Percentiles rank a stretch among this genome's conserved stretches.
Conservation (phyloP, 352 stramenopile species). For the Phytophthora megakarya region DNA sequence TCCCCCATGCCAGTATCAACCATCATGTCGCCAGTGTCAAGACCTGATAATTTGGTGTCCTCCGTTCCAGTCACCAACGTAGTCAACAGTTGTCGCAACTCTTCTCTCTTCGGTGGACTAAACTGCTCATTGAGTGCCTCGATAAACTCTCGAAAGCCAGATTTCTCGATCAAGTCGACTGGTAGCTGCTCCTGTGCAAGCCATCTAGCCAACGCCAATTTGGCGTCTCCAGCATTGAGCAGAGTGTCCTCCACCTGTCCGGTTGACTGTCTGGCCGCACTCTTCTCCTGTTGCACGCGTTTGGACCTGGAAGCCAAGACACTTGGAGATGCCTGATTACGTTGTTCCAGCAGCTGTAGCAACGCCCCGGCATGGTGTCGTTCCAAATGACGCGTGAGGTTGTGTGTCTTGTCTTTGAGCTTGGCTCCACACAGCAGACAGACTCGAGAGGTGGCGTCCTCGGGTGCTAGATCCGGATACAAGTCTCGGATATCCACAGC, state of each 20-base stretch:
- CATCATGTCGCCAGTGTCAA: conserved; percentile 3
- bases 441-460: conserved; percentile 49
- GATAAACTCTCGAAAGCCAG: conserved; percentile 45
- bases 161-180: conserved; percentile 43
- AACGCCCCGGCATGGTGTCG: conserved; percentile 54
- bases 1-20: background rate
- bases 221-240: conserved; percentile 34
- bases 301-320: conserved; percentile 7
- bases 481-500: conserved; percentile 58
- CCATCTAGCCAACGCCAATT: conserved; percentile 45
- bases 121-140: conserved; percentile 46
- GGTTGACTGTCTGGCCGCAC: conserved; percentile 10
- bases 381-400: conserved; percentile 65
- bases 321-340: conserved; percentile 30
- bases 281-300: conserved; percentile 23
- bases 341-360: conserved; percentile 58
- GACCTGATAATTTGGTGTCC: conserved; percentile 13
- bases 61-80: conserved; percentile 17
- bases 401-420: conserved; percentile 73
- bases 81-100: conserved; percentile 36
- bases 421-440: conserved; percentile 51
- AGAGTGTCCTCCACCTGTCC: conserved; percentile 13
- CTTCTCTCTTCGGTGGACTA: conserved; percentile 26
- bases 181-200: conserved; percentile 52
- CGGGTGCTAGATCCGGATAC: conserved; percentile 42